Evolutionary conservation across 2,329 filamentous ascomycete species (phyloP).

Genomic region (Cercospora sp.): DNA sequence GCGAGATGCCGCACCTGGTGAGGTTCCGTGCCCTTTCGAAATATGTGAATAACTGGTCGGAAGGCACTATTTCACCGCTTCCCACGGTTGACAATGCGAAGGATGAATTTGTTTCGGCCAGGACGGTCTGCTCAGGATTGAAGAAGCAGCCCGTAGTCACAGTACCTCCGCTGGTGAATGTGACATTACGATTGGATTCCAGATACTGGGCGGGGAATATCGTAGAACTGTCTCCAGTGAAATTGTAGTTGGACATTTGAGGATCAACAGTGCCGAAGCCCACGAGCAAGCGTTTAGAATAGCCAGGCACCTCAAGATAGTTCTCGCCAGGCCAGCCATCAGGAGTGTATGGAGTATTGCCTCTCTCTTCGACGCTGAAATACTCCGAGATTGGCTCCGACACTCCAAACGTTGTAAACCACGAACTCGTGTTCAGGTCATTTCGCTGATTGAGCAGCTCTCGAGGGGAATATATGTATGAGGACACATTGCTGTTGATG

Average conservation of each 20-base stretch:
- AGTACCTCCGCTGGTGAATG: slow-evolving; percentile 42
- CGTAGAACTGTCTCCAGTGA: slow-evolving; percentile 50
- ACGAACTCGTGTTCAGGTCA: slow-evolving; percentile 55
- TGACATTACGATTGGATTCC: slow-evolving; percentile 40
- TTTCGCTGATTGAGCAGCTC: slow-evolving; percentile 53
- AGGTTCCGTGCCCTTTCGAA: slow-evolving; percentile 41
- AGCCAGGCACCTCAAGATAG: slow-evolving; percentile 55
- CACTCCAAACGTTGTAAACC: slow-evolving; percentile 51
- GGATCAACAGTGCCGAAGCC: slow-evolving; percentile 59
- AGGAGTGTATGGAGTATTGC: slow-evolving; percentile 48
- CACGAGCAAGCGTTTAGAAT: slow-evolving; percentile 56
- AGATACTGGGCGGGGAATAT: slow-evolving; percentile 57
- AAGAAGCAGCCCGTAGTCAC: slow-evolving; percentile 59
- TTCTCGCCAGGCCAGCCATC: slow-evolving; percentile 66
- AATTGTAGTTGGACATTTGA: slow-evolving; percentile 59
- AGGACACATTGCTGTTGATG: slow-evolving; percentile 51
- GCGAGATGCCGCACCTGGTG: slow-evolving; percentile 62
- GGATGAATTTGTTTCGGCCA: slow-evolving; percentile 54
- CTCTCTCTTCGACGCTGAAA: slow-evolving; percentile 46
- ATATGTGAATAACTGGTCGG: slow-evolving; percentile 11
- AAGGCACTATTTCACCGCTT: slow-evolving; percentile 12
- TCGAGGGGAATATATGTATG: slow-evolving; percentile 57
- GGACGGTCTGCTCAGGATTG: slow-evolving; percentile 41
- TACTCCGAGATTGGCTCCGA: slow-evolving; percentile 56
- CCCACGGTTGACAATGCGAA: slow-evolving; percentile 49